phyloP scores from a whole-genome alignment of 108 stramenopile species.

The Schizochytrium sp. region DNA sequence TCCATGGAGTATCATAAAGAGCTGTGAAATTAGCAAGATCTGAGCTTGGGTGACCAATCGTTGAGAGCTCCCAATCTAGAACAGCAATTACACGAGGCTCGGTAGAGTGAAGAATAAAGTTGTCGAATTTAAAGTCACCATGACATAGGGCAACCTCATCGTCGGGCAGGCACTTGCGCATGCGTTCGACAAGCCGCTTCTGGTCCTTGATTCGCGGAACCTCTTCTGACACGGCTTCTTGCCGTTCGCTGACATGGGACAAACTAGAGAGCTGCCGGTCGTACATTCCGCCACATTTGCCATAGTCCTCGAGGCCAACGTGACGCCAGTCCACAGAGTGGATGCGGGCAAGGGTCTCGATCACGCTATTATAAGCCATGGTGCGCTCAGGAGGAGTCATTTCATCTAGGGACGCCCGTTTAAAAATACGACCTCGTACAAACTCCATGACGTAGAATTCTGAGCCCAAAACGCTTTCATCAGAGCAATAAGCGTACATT shows the following conservation, averaged over 20 bases:
- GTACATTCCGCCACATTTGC: slow-evolving; percentile 79
- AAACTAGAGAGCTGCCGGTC: slow-evolving; percentile 3
- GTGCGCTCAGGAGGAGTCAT: slow-evolving; percentile 74
- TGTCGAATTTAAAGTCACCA: slow-evolving; percentile 97
- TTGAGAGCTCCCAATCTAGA: slow-evolving; percentile 95
- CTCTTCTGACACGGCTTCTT: slow-evolving; percentile 42
- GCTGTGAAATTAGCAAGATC: slow-evolving; percentile 88
- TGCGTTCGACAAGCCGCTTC: not conserved
- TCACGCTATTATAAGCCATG: slow-evolving; percentile 79
- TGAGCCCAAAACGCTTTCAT: slow-evolving; percentile 84
- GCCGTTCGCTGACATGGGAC: slow-evolving; percentile 35
- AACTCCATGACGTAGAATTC: slow-evolving; percentile 96
- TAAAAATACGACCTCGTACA: slow-evolving; percentile 89
- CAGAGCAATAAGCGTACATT: slow-evolving; percentile 85
- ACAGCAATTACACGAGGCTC: slow-evolving; percentile 89
- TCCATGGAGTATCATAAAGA: slow-evolving; percentile 29
- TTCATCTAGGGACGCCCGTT: slow-evolving; percentile 86
- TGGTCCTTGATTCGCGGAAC: not conserved
- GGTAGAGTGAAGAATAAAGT: slow-evolving; percentile 90
- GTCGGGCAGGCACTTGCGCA: slow-evolving; percentile 67
- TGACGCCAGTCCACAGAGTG: slow-evolving; percentile 68
- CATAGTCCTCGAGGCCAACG: slow-evolving; percentile 82
- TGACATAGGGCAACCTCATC: slow-evolving; percentile 85
- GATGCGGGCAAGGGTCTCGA: slow-evolving; percentile 80
- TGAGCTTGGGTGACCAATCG: slow-evolving; percentile 89